Base-by-base conservation (phyloP, 805 yeast species). In the Ogataea trehaloabstinens region DNA sequence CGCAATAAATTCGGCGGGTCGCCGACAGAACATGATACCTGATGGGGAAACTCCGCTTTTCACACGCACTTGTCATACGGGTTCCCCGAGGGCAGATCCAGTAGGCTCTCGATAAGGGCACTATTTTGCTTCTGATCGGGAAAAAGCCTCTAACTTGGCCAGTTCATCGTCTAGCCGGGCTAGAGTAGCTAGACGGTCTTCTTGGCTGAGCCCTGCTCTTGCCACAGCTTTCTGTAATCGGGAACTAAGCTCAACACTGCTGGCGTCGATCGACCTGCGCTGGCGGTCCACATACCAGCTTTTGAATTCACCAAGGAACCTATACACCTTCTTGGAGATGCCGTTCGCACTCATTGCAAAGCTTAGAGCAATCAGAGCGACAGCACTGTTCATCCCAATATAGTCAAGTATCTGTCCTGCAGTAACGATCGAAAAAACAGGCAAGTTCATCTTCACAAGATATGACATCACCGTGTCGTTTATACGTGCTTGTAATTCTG, bases 351-450 rank as follows among this genome's bases (percentile, higher is more conserved):
- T 45, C 3, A 60, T 22, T 2, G 56, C 61, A 24, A 58, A 35
- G 37, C 60, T 55, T 20, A 61, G 49, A 15, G 49, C 47, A 18
- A 58, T 44, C 11, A 61, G 20, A 1, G 66, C 62, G 35, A 53
- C 38, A 3, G 53, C 51, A 4, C 57, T 43, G 40, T 61, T 56
- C 35, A 61, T 35, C 13, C 55, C 46, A 31, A 60, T 48, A 27
- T 49, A 51, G 41, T 49, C 52, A 27, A 56, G 35, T 12, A 59
- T 41, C 38, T 53, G 51, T n/a, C 63, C 61, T 11, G 51, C 31
- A 4, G 57, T 49, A 4, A 51, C 40, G 10, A 58, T 22, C 3
- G 44, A 38, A 32, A 57, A 51, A 6, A 55, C 53, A 1, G 63
- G 61, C 11, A 59, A 44, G 19, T 57, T 53, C 27, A 56, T 46